Evolutionary conservation across 768 basidiomycete genomes (phyloP).

Genomic region (Lepiota subincarnata): DNA sequence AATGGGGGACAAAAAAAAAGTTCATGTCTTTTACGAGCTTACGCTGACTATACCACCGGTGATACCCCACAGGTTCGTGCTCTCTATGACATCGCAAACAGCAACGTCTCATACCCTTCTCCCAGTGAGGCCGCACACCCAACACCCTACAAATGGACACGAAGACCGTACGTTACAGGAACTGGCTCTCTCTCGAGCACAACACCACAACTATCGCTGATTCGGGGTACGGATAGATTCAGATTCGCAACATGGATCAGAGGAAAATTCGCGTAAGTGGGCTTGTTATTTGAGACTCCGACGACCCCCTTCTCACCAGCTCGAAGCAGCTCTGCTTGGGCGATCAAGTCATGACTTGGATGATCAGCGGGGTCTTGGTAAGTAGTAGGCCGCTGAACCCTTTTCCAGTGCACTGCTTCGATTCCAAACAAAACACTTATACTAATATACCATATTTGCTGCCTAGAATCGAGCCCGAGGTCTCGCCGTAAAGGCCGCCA

Average conservation of each 20-base stretch:
- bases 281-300: not conserved
- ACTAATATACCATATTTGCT: not conserved
- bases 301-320: not conserved
- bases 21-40: no score
- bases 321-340: constrained; percentile 6
- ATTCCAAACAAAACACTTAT: not conserved
- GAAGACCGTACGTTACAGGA: not conserved
- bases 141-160: not conserved
- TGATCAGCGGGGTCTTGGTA: not conserved
- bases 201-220: not conserved
- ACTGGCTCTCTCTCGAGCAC: no score
- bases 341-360: not conserved
- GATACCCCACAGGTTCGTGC: not conserved
- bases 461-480: not conserved
- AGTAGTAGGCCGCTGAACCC: not conserved
- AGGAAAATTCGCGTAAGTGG: constrained; percentile 5
- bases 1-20: no score
- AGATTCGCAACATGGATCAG: not conserved
- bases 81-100: not conserved
- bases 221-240: not conserved
- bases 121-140: not conserved
- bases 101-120: not conserved
- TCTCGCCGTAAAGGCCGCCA: constrained; percentile 8
- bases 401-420: not conserved
- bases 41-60: not conserved